A percentile compares a stretch with the other conserved stretches of the same genome.
These are phyloP conservation scores for Lactarius trivialis DNA, from an alignment of 768 basidiomycete genomes.

Conservation along the genomic window DNA sequence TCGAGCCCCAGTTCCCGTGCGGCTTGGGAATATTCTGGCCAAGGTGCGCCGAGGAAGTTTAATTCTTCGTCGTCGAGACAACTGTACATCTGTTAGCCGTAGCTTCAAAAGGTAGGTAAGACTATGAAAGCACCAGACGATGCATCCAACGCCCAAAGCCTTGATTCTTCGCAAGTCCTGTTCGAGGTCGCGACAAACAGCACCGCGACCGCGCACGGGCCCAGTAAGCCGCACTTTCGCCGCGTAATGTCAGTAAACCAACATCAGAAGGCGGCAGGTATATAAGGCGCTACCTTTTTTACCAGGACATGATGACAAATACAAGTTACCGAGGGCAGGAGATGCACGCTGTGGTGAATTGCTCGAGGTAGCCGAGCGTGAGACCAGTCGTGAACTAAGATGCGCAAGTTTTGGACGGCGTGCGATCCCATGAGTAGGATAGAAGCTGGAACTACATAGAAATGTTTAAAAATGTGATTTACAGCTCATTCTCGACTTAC, in stretches of 20 bases:
- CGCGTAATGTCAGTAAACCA: background rate
- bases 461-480: background rate
- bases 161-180: constrained; percentile 72
- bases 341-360: constrained; percentile 3
- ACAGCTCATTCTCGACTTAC: background rate
- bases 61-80: constrained; percentile 85
- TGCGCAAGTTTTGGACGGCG: constrained; percentile 9
- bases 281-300: constrained; percentile 63
- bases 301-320: constrained; percentile 88
- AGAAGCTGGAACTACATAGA: background rate
- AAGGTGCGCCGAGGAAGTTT: constrained; percentile 77
- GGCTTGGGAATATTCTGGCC: constrained; percentile 62
- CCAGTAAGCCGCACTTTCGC: constrained; percentile 60
- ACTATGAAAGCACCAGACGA: constrained; percentile 60
- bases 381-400: background rate
- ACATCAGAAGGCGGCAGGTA: background rate
- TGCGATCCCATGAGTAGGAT: background rate
- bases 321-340: constrained; percentile 67
- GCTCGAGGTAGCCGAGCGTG: background rate
- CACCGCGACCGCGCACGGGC: constrained; percentile 69
- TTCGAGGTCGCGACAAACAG: constrained; percentile 77
- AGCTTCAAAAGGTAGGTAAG: background rate
- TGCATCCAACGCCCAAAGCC: constrained; percentile 64
- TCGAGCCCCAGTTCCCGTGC: constrained; percentile 66
- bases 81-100: constrained; percentile 33